These are phyloP conservation scores for Xylaria sp. DNA, from an alignment of 2,329 filamentous ascomycete genomes.

Conservation along the genomic window DNA sequence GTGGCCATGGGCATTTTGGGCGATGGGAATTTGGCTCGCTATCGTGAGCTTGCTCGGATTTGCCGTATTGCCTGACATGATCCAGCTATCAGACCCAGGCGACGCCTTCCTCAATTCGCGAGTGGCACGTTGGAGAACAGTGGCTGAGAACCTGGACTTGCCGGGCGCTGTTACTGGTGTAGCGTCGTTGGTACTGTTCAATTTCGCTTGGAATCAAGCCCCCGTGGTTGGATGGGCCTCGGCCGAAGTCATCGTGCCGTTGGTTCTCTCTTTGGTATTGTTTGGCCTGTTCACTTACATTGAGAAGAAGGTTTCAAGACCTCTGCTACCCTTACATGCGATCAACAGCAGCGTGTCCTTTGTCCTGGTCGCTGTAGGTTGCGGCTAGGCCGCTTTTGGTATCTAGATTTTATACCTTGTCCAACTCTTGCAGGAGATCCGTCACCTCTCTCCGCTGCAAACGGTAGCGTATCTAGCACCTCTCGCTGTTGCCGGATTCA, in stretches of 20 bases:
- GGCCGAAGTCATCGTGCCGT: constrained; percentile 56
- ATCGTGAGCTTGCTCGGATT: constrained; percentile 33
- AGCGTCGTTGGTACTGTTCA: constrained; percentile 59
- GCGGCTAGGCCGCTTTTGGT: constrained; percentile 54
- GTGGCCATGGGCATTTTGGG: constrained; percentile 43
- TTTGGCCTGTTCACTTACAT: constrained; percentile 57
- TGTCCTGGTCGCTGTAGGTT: constrained; percentile 55
- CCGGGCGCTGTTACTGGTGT: constrained; percentile 50
- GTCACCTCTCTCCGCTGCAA: constrained; percentile 46
- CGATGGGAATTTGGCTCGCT: constrained; percentile 36
- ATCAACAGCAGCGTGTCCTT: constrained; percentile 55
- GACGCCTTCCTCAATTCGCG: not conserved
- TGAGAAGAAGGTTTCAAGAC: constrained; percentile 54
- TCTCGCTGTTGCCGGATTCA: too few species aligned
- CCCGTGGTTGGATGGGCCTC: constrained; percentile 57
- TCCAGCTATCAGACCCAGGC: not conserved
- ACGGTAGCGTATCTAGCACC: too few species aligned
- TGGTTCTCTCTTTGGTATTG: constrained; percentile 57
- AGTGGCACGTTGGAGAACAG: constrained; percentile 17
- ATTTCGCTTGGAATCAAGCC: constrained; percentile 66
- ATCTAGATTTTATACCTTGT: constrained; percentile 53
- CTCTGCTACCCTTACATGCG: constrained; percentile 58
- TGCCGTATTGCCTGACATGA: constrained; percentile 35
- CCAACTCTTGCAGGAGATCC: constrained; percentile 49
- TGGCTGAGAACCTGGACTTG: constrained; percentile 36